phyloP scores from a whole-genome alignment of 257 asterid species.

The Penstemon newberryi region DNA sequence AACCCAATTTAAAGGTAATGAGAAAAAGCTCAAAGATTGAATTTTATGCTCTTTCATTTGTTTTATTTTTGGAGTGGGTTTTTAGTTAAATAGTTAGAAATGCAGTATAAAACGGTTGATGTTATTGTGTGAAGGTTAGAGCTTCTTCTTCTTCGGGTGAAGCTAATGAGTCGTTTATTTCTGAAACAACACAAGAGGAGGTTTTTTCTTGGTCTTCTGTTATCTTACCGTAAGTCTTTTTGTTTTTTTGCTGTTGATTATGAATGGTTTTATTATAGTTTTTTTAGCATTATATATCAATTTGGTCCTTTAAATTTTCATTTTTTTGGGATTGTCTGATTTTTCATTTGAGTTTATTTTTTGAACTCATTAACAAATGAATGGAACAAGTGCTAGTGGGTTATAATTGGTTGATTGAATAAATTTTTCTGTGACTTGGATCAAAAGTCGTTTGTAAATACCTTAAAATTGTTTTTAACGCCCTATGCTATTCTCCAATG shows the following conservation, averaged over 20 bases:
- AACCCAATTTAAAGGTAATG: conserved; percentile 37
- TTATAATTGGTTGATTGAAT: no score
- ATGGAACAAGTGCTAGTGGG: no score
- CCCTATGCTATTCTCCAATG: not conserved
- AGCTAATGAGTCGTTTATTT: conserved; percentile 37
- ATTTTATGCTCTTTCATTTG: not conserved
- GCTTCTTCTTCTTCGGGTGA: conserved; percentile 71
- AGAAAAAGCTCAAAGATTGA: not conserved
- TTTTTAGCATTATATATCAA: not conserved
- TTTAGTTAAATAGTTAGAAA: conserved; percentile 10
- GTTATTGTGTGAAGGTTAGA: conserved; percentile 44
- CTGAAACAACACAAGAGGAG: conserved; percentile 56
- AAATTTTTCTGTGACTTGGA: no score
- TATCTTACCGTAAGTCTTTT: conserved; percentile 69
- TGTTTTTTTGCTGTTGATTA: not conserved
- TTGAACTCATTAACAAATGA: no score
- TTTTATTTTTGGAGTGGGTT: not conserved
- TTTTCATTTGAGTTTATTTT: no score
- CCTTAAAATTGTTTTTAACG: no score
- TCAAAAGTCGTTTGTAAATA: no score
- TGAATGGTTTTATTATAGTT: not conserved
- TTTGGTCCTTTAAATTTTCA: no score
- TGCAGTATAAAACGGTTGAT: conserved; percentile 15
- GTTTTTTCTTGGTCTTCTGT: conserved; percentile 81
- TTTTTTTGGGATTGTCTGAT: no score